Evolutionary conservation across 2,329 filamentous ascomycete species (phyloP), one percentile per base, ranked within the genome.

Genomic region (Tolypocladium capitatum): DNA sequence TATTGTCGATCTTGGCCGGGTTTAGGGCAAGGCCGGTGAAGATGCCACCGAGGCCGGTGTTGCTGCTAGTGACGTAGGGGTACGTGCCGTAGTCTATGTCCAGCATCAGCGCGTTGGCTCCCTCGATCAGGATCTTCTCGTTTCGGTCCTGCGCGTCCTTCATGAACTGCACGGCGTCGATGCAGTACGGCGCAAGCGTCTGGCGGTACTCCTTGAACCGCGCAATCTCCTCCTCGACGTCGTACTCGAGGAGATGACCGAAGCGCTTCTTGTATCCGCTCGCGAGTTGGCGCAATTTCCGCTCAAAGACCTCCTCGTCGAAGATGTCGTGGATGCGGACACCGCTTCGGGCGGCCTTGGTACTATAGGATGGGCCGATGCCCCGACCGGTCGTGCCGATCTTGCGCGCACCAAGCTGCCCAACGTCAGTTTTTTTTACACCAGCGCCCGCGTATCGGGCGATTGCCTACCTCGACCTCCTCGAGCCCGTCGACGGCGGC

Each of bases 321-420:
- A 87, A 86, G 52, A 88, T 70, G 48, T 88, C 83, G 51, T 74
- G 71, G 43, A 89, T 64, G 47, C 78, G 72, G 50, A 90, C 72
- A 43, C 84, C 84, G 55, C 71, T 84, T 56, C 85, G 71, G n/a
- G 51, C 55, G 28, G 55, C 54, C 48, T 55, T 55, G 47, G 51
- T 51, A 46, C 45, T 49, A 38, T 55, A 51, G n/a, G 46, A 49
- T 14, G 53, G 53, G 2, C 53, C 54, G 52, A 53, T 55, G 35
- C 64, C 64, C 45, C 63, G 60, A 51, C 59, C 59, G 43, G 65
- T 68, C 47, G 64, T 68, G 49, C 64, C 64, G 46, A 68, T 64
- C 49, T 56, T 63, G 42, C 38, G 48, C 43, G 42, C 43, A 7
- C 40, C 49, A 16, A 52, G 49, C 46, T 50, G 21, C 7, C 6